Evolutionary conservation across 225 moss, liverwort and hornwort species (phyloP).

Genomic region (Climacium dendroides): DNA sequence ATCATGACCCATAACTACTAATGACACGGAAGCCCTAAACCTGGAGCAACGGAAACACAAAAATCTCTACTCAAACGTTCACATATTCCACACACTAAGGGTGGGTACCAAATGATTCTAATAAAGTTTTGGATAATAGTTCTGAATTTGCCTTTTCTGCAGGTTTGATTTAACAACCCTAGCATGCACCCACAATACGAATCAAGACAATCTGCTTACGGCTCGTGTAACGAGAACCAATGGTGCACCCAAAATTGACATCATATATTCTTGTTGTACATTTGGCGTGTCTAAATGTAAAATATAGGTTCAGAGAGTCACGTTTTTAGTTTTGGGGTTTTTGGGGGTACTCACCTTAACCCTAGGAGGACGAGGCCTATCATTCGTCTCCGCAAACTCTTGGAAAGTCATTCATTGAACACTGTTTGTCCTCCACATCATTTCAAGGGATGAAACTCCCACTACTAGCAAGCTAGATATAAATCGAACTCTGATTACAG

Average conservation of each 20-base stretch:
- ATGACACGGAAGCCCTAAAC: not conserved
- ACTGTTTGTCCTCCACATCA: fast-evolving
- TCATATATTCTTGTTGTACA: not conserved
- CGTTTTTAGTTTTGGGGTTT: not conserved
- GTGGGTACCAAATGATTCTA: not conserved
- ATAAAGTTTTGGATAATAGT: not conserved
- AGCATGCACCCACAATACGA: not conserved
- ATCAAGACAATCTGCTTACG: fast-evolving
- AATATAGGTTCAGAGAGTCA: not conserved
- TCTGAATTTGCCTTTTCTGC: not conserved
- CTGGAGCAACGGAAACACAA: not conserved
- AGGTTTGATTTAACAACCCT: not conserved
- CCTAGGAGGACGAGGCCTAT: not conserved
- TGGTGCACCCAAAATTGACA: not conserved
- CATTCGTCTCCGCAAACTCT: not conserved
- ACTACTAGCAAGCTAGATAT: not conserved
- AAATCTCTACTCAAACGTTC: not conserved
- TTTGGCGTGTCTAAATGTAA: fast-evolving
- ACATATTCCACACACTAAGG: not conserved
- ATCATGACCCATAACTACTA: not conserved
- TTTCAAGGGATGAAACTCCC: not conserved
- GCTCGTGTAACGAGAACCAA: not conserved
- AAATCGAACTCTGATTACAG: not conserved
- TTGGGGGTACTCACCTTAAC: not conserved
- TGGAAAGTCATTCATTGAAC: not conserved